Conservation (phyloP, 768 basidiomycete genomes). For the Calocybe cyanea region DNA sequence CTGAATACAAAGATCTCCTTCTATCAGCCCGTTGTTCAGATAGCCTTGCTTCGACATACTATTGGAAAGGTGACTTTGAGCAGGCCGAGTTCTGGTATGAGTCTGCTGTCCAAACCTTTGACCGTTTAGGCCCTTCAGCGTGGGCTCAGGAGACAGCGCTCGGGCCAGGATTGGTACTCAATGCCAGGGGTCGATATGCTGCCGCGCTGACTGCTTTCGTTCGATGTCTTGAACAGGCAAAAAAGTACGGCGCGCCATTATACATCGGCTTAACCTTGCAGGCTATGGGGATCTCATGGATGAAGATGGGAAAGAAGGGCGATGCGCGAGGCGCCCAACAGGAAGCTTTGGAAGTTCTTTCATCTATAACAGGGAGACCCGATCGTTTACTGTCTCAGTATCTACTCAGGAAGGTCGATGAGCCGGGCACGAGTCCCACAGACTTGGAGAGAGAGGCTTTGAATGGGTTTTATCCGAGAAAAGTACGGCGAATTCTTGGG, state of each 20-base stretch:
- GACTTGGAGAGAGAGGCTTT: no score
- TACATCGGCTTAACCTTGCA: neutral
- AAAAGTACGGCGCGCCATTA: neutral
- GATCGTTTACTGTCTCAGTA: neutral
- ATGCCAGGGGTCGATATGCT: neutral
- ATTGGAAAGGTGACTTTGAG: neutral
- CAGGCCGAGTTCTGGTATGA: neutral
- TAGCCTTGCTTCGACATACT: neutral
- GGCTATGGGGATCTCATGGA: neutral
- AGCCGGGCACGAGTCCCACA: no score
- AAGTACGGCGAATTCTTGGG: no score
- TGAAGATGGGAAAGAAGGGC: neutral
- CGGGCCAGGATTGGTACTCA: neutral
- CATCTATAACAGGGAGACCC: neutral
- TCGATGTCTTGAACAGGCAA: neutral
- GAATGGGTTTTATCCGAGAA: no score
- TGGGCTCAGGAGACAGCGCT: no score
- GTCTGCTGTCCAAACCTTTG: neutral
- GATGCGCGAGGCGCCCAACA: conserved; percentile 4
- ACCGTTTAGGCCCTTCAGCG: no score
- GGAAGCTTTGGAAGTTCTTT: neutral
- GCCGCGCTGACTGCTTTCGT: neutral
- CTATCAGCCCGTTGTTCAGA: neutral
- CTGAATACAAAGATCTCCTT: neutral
- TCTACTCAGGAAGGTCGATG: neutral